Evolutionary conservation across 495 filamentous ascomycete genomes (phyloP), one percentile per base, ranked within the genome.

Genomic region (Tuber borchii): DNA sequence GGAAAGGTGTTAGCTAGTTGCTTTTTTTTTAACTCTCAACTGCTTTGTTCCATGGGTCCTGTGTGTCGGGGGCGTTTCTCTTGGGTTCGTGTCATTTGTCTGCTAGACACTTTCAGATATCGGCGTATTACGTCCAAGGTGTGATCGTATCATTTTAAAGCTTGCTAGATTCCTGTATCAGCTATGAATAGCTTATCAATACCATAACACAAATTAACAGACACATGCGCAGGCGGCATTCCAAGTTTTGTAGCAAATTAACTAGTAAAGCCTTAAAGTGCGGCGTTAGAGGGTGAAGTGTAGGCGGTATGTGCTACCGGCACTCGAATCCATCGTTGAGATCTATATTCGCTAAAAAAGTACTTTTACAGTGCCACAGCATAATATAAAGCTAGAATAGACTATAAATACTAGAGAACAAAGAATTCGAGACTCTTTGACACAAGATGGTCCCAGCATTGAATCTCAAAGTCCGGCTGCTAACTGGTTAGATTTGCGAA

Each of bases 1-100:
- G 26, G 26, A 65, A 65, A 34, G 56, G 56, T 65, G 56, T 65
- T 65, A 65, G 56, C 31, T 61, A 61, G 51, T 65, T 65, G 56
- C 26, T 26, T 34, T 65, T 65, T 65, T 65, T 65, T 65, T 7
- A 65, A 65, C 26, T 34, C n/a, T 65, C 56, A 34, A 65, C 56
- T 34, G 56, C 56, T 65, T 65, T 34, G 6, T 65, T 65, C 26
- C 56, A 31, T 65, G 56, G 56, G 56, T 65, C 31, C 56, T 65
- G 56, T 65, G 34, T 65, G 26, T 31, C 34, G 56, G 56, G 56
- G 56, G 56, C 56, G 56, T 65, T 65, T 65, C 56, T 34, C 26
- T 65, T 65, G 56, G 56, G 56, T 65, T 65, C 56, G 17, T 65
- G 34, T 65, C 26, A 65, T 65, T 65, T 31, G 56, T 65, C 56